A percentile compares a stretch with the other conserved stretches of the same genome.
These are phyloP conservation scores for Dillenia suffruticosa DNA, from an alignment of 164 flowering plant species.

Conservation along the genomic window DNA sequence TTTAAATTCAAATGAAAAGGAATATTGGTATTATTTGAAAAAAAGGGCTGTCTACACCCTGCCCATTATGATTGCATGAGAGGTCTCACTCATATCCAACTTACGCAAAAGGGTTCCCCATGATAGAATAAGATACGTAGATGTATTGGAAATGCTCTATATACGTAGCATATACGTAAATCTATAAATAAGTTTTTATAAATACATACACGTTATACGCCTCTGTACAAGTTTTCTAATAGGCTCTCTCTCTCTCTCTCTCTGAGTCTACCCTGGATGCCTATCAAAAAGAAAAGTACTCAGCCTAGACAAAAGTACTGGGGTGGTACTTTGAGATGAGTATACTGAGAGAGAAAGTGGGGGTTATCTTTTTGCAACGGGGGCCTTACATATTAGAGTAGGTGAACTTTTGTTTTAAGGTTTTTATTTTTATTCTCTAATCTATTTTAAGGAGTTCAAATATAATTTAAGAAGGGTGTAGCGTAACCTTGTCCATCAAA, in stretches of 20 bases:
- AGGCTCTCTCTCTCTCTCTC: slow-evolving; percentile 7
- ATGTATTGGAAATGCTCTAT: too few species aligned
- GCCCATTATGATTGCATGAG: slow-evolving; percentile 22
- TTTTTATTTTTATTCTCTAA: slow-evolving; percentile 8
- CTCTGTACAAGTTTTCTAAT: background rate
- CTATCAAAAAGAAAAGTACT: too few species aligned
- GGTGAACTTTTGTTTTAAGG: slow-evolving; percentile 15
- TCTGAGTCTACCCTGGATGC: too few species aligned
- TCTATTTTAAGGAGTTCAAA: background rate
- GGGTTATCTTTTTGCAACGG: slow-evolving; percentile 35
- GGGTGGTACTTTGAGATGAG: too few species aligned
- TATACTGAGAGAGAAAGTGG: too few species aligned
- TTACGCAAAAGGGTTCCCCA: slow-evolving; percentile 16
- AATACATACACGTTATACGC: slow-evolving; percentile 10
- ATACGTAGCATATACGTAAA: too few species aligned
- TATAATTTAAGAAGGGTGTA: too few species aligned
- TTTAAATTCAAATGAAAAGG: slow-evolving; percentile 3
- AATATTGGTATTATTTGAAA: slow-evolving; percentile 4
- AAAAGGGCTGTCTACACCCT: background rate
- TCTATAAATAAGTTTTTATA: too few species aligned
- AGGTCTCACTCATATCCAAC: slow-evolving; percentile 17
- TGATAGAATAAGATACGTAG: slow-evolving; percentile 14
- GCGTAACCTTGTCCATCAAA: too few species aligned
- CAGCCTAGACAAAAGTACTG: too few species aligned
- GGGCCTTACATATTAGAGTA: slow-evolving; percentile 23